Base-by-base conservation (phyloP, 805 yeast species). In the Barnettozyma populi region DNA sequence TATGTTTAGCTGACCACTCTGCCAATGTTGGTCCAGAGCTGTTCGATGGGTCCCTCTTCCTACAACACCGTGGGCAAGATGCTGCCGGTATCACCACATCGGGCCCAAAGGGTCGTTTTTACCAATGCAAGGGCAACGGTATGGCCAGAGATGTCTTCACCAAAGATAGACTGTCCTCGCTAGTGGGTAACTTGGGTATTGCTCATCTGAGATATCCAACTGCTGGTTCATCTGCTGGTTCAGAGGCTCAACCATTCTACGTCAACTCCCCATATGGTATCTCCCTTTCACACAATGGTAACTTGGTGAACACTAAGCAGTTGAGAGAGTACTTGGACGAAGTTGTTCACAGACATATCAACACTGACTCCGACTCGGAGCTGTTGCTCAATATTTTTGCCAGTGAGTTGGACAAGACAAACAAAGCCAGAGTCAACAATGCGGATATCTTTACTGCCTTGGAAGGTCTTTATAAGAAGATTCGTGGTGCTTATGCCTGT, bases 41-140 rank as follows among this genome's bases (percentile, higher is more conserved):
- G 40, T 82, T 89, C 48, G 99, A 94, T 65, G 97, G 96, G 7
- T 84, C 92, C 53, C 80, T 90, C 71, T 92, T 85, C 66, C 73
- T 94, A 52, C 99, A 94, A 65, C 99, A 94, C 64, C 79, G 99
- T 63, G 99, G 99, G 41, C 99, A 94, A 71, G 99, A 94, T 66
- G 99, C 99, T 10, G 97, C 97, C n/a, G 99, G 99, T 54, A 92
- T 94, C 47, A 94, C 89, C 21, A 94, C 99, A 7, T 89, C 97
- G 66, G 98, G 97, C 46, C 74, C 85, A 40, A 82, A 92, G 52
- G 99, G 98, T 54, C 78, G 99, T 50, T 78, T 94, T 50, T 90
- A 88, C 71, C 98, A 92, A 71, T 94, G 99, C 68, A 94, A 94
- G 71, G 99, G 99, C 60, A 92, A 90, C 67, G 99, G 99, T 56